Evolutionary conservation across 345 rosid species (phyloP).

Genomic region (Eucalyptus cloeziana): DNA sequence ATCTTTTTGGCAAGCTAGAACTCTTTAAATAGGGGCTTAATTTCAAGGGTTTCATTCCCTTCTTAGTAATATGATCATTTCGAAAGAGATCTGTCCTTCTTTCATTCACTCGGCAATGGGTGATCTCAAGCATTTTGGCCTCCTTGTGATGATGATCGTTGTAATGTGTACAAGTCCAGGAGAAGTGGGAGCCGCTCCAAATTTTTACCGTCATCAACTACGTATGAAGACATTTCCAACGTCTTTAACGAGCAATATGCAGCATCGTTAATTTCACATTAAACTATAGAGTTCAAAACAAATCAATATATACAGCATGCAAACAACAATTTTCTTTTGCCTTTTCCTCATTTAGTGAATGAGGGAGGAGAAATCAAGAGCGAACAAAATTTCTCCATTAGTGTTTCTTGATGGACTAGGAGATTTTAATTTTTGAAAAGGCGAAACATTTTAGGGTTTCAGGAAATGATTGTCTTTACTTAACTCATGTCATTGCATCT

Average conservation of each 20-base stretch:
- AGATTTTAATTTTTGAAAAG: not conserved
- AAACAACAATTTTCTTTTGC: not conserved
- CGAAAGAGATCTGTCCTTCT: not conserved
- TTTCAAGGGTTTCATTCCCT: not conserved
- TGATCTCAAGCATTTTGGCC: not conserved
- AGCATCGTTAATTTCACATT: not conserved
- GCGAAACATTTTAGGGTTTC: not conserved
- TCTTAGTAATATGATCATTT: not conserved
- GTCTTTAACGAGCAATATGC: not conserved
- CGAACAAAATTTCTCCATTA: not conserved
- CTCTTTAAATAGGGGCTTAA: not conserved
- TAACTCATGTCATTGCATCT: not conserved
- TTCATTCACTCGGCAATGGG: not conserved
- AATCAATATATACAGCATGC: not conserved
- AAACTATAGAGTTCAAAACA: not conserved
- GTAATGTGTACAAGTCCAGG: not conserved
- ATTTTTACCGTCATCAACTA: not conserved
- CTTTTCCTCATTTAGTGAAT: not conserved
- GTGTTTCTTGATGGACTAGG: not conserved
- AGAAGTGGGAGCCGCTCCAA: not conserved
- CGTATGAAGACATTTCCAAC: not conserved
- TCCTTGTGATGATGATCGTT: not conserved
- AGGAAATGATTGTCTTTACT: not conserved
- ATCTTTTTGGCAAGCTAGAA: not conserved
- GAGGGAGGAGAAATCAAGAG: slow-evolving; percentile 19